Base-by-base conservation (phyloP, 495 filamentous ascomycete genomes). In the Astrothelium subdiscretum region DNA sequence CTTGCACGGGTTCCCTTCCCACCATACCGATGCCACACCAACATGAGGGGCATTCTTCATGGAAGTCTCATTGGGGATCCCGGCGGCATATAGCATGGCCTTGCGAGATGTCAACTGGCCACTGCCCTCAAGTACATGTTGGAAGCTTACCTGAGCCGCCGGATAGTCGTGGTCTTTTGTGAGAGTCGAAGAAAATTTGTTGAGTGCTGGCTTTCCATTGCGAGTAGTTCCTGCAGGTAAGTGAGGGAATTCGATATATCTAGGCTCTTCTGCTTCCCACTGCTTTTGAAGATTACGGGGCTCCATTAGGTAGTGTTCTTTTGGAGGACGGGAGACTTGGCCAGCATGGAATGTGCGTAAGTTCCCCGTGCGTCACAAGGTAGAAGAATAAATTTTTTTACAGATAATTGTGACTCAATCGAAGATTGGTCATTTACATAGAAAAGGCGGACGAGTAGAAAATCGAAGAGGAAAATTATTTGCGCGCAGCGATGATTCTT, bases 1-100 rank as follows among this genome's bases (percentile, higher is more conserved):
- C 80, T 90, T 91, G 78, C 88, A 91, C 32, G 94, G 91, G 71
- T 98, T 98, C 31, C 94, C 94, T 74, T 98, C 94, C 91, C 92
- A 98, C 92, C 92, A 97, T 2, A 97, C 90, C 5, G 89, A 90
- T 6, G 92, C 87, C 68, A 87, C 76, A 63, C 94, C 94, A 13
- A 98, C 89, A 62, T 98, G 94, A 6, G 92, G 91, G 59, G 85
- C 86, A 60, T 82, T 94, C 72, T 91, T 89, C 91, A 97, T 96
- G 66, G 87, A 81, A 31, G 92, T 80, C 67, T 83, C 79, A 67
- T 91, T 80, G 15, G 91, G 91, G 31, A 97, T 87, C 29, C 94
- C 94, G 11, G 92, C 92, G 5, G 89, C 92, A 75, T 94, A 97
- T 2, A 97, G 81, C 94, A 98, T 98, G 63, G 92, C 92, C 86